Conservation (phyloP, 2,329 filamentous ascomycete species). For the Furcasterigmium sp. region DNA sequence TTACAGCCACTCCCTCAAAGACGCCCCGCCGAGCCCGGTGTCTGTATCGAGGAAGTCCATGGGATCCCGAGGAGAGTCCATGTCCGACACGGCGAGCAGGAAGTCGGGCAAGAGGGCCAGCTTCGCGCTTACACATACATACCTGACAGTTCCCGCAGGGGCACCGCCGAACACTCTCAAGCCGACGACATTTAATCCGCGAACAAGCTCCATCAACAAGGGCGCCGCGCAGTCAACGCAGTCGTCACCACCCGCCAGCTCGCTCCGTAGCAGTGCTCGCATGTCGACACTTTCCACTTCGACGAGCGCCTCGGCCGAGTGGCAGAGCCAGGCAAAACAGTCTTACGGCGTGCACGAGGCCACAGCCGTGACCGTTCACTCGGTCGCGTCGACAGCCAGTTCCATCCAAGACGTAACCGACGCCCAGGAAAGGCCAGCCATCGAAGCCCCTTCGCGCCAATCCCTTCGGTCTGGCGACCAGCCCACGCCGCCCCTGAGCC, state of each 20-base stretch:
- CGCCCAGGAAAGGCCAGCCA: neutral
- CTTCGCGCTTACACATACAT: slow-evolving; percentile 33
- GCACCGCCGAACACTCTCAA: slow-evolving; percentile 13
- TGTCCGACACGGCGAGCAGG: slow-evolving; percentile 7
- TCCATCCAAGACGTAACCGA: slow-evolving; percentile 3
- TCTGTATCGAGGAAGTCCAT: slow-evolving; percentile 5
- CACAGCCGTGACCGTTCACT: slow-evolving; percentile 30
- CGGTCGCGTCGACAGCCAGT: slow-evolving; percentile 12
- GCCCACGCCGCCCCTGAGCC: slow-evolving; percentile 46
- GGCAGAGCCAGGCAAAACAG: slow-evolving; percentile 19
- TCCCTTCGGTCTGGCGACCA: slow-evolving; percentile 26
- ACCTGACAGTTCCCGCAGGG: slow-evolving; percentile 32
- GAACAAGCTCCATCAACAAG: slow-evolving; percentile 22
- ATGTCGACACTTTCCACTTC: slow-evolving; percentile 30
- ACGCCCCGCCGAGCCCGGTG: slow-evolving; percentile 7
- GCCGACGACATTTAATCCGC: slow-evolving; percentile 14
- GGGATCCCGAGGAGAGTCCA: neutral
- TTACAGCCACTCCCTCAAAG: slow-evolving; percentile 10
- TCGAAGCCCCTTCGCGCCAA: neutral
- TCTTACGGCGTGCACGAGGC: slow-evolving; percentile 31
- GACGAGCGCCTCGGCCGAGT: slow-evolving; percentile 26
- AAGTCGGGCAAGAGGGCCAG: slow-evolving; percentile 34
- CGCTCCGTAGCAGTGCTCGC: slow-evolving; percentile 22
- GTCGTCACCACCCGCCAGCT: slow-evolving; percentile 6
- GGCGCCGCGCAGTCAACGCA: too few relatives aligned